Evolutionary conservation across 257 asterid species (phyloP), one percentile per base, ranked within the genome.

Genomic region (Lithospermum erythrorhizon): DNA sequence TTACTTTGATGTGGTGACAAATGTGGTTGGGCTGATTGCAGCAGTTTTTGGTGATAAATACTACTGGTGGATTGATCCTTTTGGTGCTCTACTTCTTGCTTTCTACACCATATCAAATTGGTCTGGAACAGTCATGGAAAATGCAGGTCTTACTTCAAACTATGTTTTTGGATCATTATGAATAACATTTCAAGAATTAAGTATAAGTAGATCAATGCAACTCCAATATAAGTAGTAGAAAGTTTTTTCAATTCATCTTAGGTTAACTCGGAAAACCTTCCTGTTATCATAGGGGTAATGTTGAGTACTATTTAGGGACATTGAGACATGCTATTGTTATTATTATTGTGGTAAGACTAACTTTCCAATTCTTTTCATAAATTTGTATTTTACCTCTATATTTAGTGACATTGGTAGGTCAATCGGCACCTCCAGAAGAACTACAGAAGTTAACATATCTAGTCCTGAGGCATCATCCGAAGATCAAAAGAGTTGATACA

Each of bases 391-490:
- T 24, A 1, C 27, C 27, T 24, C 20, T 35, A 16, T 15, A 53
- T 62, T 64, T 55, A 81, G 89, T 73, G 63, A 79, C 91, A 45
- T 64, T 83, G 27, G 91, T 86, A 9, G 87, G 95, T 62, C 85
- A 83, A 64, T 69, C 91, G 3, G 95, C 95, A 69, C 85, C 91
- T 25, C 87, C 89, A 0, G 82, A 81, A 68, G 78, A 81, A 29
- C 48, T 86, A 32, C 91, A 81, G 71, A 86, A 86, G 53, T 47
- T 72, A 2, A 67, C 76, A 11, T 72, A 72, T 64, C 47, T 72
- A 15, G 76, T 53, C 1, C 72, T 86, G 14, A 78, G 89, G 60
- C 95, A 83, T 47, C 75, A 79, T 52, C 75, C 84, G 4, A 67
- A 76, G 48, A 79, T 86, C 63, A 81, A 83, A 69, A 80, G 93